Evolutionary conservation across 1,284 basidiomycete genomes (phyloP), one percentile per base, ranked within the genome.

Genomic region (Sporisorium exsertum): DNA sequence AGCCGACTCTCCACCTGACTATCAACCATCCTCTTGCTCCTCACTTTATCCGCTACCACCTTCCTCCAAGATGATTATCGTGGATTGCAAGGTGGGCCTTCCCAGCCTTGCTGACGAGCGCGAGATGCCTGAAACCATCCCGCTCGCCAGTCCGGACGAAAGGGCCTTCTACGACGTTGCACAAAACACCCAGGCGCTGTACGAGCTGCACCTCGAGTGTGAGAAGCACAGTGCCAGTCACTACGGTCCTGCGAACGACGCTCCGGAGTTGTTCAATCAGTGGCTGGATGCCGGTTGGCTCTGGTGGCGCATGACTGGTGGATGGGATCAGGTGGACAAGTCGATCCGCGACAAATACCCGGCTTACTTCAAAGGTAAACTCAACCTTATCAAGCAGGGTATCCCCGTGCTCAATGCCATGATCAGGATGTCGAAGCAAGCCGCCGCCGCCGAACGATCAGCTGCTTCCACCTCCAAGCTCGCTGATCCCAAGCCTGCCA

Each of bases 231-330:
- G n/a, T n/a, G n/a, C n/a, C n/a, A n/a, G n/a, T n/a, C n/a, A n/a
- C n/a, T n/a, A n/a, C n/a, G n/a, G n/a, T n/a, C n/a, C n/a, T n/a
- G n/a, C n/a, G n/a, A n/a, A n/a, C n/a, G n/a, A n/a, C n/a, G n/a
- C n/a, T n/a, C n/a, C n/a, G n/a, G n/a, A n/a, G n/a, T n/a, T n/a
- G n/a, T n/a, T n/a, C n/a, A n/a, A n/a, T n/a, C n/a, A n/a, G n/a
- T n/a, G n/a, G n/a, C n/a, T n/a, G 5, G 26, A 49, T 8, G 26
- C 47, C 29, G 5, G 4, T 7, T 16, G 32, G 50, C 8, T 20
- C 27, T 47, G 55, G 45, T 49, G 45, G 45, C 2, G 3, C 1
- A 57, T 47, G 55, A 57, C 55, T 0, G 43, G 55, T 15, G 55
- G 55, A 12, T 57, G 55, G 55, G 4, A 26, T 0, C 46, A 47